Percentiles rank a stretch among this genome's conserved stretches.
Conservation (phyloP, 2,329 filamentous ascomycete species). For the Trichoderma sp. region DNA sequence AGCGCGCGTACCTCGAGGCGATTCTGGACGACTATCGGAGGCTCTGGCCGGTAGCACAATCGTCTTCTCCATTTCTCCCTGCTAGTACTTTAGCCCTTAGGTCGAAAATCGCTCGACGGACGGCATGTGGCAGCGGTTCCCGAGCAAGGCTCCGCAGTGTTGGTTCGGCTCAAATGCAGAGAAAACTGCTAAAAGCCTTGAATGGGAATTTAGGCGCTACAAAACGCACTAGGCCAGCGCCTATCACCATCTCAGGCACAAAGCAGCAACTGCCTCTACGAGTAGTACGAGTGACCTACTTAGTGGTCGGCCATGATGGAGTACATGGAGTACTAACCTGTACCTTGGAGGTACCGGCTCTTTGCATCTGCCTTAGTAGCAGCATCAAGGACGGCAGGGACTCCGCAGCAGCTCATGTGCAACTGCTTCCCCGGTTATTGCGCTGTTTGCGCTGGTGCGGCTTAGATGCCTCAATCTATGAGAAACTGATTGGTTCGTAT, state of each 20-base stretch:
- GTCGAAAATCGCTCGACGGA: neutral
- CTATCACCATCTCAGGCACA: neutral
- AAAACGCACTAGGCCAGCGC: neutral
- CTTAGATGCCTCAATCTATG: neutral
- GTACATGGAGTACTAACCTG: neutral
- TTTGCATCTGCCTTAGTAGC: neutral
- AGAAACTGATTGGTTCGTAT: neutral
- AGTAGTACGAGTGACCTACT: neutral
- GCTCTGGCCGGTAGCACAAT: neutral
- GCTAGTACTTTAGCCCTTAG: neutral
- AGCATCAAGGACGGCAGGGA: neutral
- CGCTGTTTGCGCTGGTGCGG: neutral
- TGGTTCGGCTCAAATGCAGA: neutral
- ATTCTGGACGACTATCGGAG: neutral
- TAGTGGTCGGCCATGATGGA: too few relatives aligned
- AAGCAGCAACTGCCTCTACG: neutral
- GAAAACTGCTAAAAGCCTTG: neutral
- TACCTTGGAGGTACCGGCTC: neutral
- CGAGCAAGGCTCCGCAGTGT: neutral
- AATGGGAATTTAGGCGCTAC: neutral
- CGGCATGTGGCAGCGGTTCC: slow-evolving; percentile 10
- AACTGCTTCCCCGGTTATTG: neutral
- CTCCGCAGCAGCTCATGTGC: neutral
- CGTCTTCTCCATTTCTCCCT: neutral
- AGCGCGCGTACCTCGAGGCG: neutral